Evolutionary conservation across 768 basidiomycete species (phyloP).

Genomic region (Hemileccinum rubropunctum): DNA sequence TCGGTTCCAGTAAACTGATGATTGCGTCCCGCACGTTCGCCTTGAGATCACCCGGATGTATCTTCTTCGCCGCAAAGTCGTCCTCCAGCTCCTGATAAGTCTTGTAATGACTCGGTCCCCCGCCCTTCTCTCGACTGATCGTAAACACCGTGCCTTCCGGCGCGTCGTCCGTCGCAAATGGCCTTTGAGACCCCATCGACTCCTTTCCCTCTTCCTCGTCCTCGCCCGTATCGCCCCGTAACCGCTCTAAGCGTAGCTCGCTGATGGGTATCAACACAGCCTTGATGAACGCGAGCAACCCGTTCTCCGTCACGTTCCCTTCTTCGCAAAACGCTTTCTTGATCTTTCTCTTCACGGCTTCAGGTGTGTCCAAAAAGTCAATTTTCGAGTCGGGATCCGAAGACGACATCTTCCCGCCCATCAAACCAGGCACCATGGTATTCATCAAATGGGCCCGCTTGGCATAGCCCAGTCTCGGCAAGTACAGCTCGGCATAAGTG

Average conservation of each 20-base stretch:
- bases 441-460: constrained; percentile 99
- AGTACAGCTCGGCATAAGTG: constrained; percentile 94
- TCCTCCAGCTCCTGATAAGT: constrained; percentile 63
- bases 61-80: constrained; percentile 69
- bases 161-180: constrained; percentile 66
- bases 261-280: constrained; percentile 89
- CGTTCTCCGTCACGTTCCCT: constrained; percentile 86
- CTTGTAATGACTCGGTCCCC: constrained; percentile 66
- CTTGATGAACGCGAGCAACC: constrained; percentile 78
- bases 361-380: constrained; percentile 90
- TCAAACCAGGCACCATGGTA: constrained; percentile 92
- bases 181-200: constrained; percentile 48
- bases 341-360: constrained; percentile 83
- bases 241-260: constrained; percentile 63
- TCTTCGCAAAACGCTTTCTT: constrained; percentile 93
- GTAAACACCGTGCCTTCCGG: constrained; percentile 82
- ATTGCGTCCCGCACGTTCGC: constrained; percentile 70
- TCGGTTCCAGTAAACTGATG: constrained; percentile 71
- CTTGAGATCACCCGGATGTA: constrained; percentile 94
- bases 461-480: constrained; percentile 87
- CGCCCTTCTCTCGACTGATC: constrained; percentile 75
- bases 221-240: constrained; percentile 41
- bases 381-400: constrained; percentile 98
- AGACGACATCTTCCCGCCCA: constrained; percentile 97
- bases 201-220: constrained; percentile 46